These are phyloP conservation scores for Diutina pseudorugosa DNA, from an alignment of 1,139 yeast species.

Conservation along the genomic window DNA sequence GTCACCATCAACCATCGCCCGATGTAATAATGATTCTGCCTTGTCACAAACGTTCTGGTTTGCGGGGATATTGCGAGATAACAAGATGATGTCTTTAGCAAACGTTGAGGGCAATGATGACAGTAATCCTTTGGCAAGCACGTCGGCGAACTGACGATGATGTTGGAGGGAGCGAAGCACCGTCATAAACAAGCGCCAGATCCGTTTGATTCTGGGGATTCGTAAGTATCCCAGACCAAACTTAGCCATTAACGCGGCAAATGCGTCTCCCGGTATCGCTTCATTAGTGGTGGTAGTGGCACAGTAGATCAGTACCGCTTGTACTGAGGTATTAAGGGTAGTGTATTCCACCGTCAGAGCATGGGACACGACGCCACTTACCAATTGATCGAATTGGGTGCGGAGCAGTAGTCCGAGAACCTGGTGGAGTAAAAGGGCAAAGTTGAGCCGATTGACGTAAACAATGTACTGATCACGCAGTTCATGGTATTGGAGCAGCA, in stretches of 20 bases:
- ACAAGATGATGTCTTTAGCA: not conserved
- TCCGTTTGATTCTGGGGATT: not conserved
- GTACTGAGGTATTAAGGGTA: slow-evolving; percentile 17
- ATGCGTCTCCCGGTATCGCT: slow-evolving; percentile 4
- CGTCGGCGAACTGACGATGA: not conserved
- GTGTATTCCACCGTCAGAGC: slow-evolving; percentile 13
- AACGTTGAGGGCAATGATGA: not conserved
- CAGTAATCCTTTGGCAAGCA: not conserved
- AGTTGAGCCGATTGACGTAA: slow-evolving; percentile 27
- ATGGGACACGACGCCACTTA: slow-evolving; percentile 6
- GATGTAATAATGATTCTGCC: not conserved
- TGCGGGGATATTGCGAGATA: slow-evolving; percentile 3
- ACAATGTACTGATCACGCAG: slow-evolving; percentile 16
- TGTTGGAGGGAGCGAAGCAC: not conserved
- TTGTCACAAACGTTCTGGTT: not conserved
- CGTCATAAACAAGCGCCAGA: not conserved
- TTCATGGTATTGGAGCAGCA: slow-evolving; percentile 20
- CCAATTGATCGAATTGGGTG: slow-evolving; percentile 4
- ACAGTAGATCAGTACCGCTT: slow-evolving; percentile 14
- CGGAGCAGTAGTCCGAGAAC: slow-evolving; percentile 13
- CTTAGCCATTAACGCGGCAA: not conserved
- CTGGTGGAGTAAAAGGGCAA: slow-evolving; percentile 22
- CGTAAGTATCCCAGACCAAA: not conserved
- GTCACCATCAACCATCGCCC: slow-evolving; percentile 5
- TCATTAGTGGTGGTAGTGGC: slow-evolving; percentile 11